Base-by-base conservation (phyloP, 805 yeast species). In the Candida koratica region DNA sequence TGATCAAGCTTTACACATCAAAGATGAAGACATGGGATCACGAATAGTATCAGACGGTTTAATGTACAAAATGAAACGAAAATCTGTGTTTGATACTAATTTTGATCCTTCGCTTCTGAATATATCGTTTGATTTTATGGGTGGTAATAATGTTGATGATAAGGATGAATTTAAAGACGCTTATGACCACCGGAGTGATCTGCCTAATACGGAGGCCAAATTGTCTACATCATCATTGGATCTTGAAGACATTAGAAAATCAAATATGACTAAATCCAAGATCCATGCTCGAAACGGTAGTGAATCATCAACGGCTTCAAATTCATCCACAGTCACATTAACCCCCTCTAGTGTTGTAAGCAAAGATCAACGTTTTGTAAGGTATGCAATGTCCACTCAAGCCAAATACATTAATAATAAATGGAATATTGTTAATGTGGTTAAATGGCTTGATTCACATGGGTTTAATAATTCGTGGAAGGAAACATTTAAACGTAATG, bases 401-500 rank as follows among this genome's bases (percentile, higher is more conserved):
- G 45, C 59, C 3, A 46, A 49, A 14, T 25, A 42, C 13, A 25
- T 44, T 10, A 37, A 40, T 11, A 69, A 67, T 5, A 80, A 76
- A 40, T 87, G 96, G 96, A 76, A 81, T 1, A 61, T 73, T 44
- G 76, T 71, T n/a, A 67, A 83, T 35, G 89, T 87, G 1, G 41
- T 69, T 0, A 53, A 61, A 32, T 88, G 95, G 94, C 65, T 88
- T 17, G 79, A 72, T 6, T 47, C 57, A n/a, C 71, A 87, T 53
- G 69, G 73, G 14, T 88, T 88, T 58, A 81, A 82, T 45, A 73
- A 70, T 3, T 64, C 80, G 10, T 88, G 96, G 96, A 64, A 73
- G n/a, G 73, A 67, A 4, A 71, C 79, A 12, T 83, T 88, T 56
- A 61, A 61, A 26, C 67, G 67, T 28, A 68, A 77, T 42, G 74